Conservation (phyloP, 2,329 filamentous ascomycete species). For the Gremmenia infestans region DNA sequence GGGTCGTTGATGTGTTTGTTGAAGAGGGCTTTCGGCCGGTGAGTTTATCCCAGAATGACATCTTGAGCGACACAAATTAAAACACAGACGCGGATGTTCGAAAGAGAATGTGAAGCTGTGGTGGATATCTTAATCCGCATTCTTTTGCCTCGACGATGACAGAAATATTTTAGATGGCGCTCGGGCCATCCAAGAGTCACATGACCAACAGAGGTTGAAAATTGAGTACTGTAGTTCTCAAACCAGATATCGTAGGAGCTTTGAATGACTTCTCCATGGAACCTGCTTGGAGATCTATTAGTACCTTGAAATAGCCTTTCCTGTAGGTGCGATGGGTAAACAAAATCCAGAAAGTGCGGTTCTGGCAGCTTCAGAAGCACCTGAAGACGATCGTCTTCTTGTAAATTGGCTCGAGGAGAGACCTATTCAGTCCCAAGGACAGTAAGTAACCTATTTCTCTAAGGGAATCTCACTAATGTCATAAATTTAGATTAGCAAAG, state of each 20-base stretch:
- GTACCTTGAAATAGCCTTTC: not conserved
- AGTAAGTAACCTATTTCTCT: constrained; percentile 30
- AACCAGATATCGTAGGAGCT: not conserved
- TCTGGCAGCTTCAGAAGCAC: constrained; percentile 4
- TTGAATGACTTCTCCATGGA: not conserved
- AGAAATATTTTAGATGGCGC: constrained; percentile 1
- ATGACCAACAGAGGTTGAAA: not conserved
- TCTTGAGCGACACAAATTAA: constrained; percentile 16
- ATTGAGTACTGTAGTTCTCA: not conserved
- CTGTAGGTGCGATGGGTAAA: not conserved
- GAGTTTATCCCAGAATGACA: constrained; percentile 37
- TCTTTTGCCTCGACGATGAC: not conserved
- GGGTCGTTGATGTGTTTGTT: constrained; percentile 14
- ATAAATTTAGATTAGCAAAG: constrained; percentile 16
- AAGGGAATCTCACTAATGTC: constrained; percentile 10
- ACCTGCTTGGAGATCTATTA: not conserved
- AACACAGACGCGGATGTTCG: not conserved
- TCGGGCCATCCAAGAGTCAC: not conserved
- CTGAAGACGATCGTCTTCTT: constrained; percentile 23
- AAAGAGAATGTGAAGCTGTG: not conserved
- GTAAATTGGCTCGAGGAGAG: constrained; percentile 41
- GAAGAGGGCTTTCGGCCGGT: constrained; percentile 35
- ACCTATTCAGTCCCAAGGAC: constrained; percentile 30
- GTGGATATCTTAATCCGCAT: constrained; percentile 4
- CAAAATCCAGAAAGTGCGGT: not conserved